Percentiles rank a stretch among this genome's conserved stretches.
These are phyloP conservation scores for Candida fluviatilis DNA, from an alignment of 805 yeast species.

Conservation along the genomic window DNA sequence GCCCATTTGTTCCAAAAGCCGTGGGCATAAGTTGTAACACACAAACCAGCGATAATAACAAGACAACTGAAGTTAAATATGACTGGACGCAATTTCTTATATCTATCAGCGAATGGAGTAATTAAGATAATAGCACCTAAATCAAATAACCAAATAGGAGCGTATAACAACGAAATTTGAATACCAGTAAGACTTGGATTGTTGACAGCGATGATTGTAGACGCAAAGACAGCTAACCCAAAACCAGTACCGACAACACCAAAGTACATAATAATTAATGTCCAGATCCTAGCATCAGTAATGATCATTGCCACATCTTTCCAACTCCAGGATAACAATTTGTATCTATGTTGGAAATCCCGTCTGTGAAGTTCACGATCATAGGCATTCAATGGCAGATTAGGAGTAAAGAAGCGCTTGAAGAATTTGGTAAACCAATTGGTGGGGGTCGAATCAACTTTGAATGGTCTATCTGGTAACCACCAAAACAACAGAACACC, in stretches of 20 bases:
- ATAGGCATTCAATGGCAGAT: constrained; percentile 46
- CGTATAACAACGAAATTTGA: constrained; percentile 67
- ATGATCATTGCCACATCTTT: constrained; percentile 52
- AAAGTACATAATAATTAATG: constrained; percentile 78
- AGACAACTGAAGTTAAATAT: constrained; percentile 58
- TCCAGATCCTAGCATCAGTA: constrained; percentile 68
- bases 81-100: constrained; percentile 51
- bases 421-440: constrained; percentile 15
- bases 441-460: constrained; percentile 6
- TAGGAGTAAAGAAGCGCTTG: constrained; percentile 22
- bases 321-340: constrained; percentile 49
- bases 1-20: constrained; percentile 74
- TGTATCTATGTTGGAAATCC: constrained; percentile 55
- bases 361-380: constrained; percentile 52
- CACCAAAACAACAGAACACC: constrained; percentile 73
- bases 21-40: constrained; percentile 70
- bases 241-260: constrained; percentile 88
- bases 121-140: constrained; percentile 66
- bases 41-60: constrained; percentile 68
- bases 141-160: constrained; percentile 88
- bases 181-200: constrained; percentile 61
- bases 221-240: constrained; percentile 79
- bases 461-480: constrained; percentile 73
- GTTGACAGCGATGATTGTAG: constrained; percentile 63
- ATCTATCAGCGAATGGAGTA: constrained; percentile 77